Percentiles rank a stretch among this genome's conserved stretches.
These are phyloP conservation scores for Trichoderma koningii DNA, from an alignment of 2,329 filamentous ascomycete species.

Conservation along the genomic window DNA sequence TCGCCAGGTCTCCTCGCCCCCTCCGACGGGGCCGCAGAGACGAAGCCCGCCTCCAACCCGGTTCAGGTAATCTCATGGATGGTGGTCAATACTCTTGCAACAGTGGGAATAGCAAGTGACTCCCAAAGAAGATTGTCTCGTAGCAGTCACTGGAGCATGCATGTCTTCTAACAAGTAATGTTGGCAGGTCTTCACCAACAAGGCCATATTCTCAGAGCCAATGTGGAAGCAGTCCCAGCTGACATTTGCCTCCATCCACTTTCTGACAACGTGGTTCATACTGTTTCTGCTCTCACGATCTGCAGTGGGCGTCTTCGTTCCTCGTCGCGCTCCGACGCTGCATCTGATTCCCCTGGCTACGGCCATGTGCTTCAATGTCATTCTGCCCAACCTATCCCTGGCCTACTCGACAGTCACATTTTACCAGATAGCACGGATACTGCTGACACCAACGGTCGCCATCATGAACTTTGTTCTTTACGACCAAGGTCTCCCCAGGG, in stretches of 20 bases:
- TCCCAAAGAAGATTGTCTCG: neutral
- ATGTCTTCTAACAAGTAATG: constrained; percentile 27
- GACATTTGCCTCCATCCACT: constrained; percentile 69
- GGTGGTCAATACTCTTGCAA: constrained; percentile 62
- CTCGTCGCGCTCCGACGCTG: constrained; percentile 55
- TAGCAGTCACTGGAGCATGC: constrained; percentile 15
- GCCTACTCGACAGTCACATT: constrained; percentile 69
- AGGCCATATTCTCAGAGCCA: constrained; percentile 66
- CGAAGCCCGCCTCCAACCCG: neutral
- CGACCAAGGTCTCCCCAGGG: constrained; percentile 55
- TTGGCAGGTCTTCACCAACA: constrained; percentile 65
- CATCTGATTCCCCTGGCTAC: constrained; percentile 65
- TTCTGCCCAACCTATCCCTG: constrained; percentile 67
- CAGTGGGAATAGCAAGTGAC: constrained; percentile 59
- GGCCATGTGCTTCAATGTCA: constrained; percentile 69
- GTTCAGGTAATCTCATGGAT: constrained; percentile 53
- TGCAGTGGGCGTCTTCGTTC: constrained; percentile 59
- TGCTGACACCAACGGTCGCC: constrained; percentile 66
- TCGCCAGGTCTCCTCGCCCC: neutral
- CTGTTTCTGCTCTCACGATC: constrained; percentile 63
- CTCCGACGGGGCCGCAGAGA: neutral
- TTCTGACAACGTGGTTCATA: constrained; percentile 64
- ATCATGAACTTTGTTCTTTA: constrained; percentile 66
- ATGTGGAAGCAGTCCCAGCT: constrained; percentile 63
- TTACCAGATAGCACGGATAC: constrained; percentile 68